Evolutionary conservation across 2,329 filamentous ascomycete genomes (phyloP), one percentile per base, ranked within the genome.

Genomic region (Pseudogymnoascus sp.): DNA sequence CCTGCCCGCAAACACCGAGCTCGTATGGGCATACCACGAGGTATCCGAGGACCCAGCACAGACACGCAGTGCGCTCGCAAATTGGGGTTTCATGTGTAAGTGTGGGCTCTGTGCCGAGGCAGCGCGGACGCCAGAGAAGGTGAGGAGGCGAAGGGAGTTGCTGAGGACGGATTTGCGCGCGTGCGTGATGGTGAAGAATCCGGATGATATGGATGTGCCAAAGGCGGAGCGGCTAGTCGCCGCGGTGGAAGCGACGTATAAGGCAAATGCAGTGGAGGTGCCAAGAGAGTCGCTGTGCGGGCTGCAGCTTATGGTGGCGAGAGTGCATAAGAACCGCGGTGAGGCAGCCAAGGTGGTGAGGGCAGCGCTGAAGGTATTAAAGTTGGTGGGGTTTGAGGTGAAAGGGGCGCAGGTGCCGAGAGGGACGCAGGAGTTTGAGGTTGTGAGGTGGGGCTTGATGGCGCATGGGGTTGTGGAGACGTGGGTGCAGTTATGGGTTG

Each of bases 1-100:
- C 45, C 69, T 85, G 0, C 65, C 73, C 0, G 65, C 76, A 0
- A 72, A 73, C 29, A 76, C 80, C 0, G 81, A 86, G 68, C 66
- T 85, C 65, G 62, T 65, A 2, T 14, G 61, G 2, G 69, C 72
- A 1, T 3, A 63, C 1, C 59, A 64, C 1, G 41, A 66, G 1
- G 64, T 67, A 3, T 63, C 68, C 0, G 69, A 74, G 3, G 69
- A 74, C 8, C 67, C 68, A 0, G 73, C 74, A 62, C 67, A 71
- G n/a, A 39, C 49, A 6, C 49, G 16, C 1, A 16, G 29, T 1
- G 49, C 60, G 1, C 63, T 78, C 14, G 41, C 63, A 1, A 43
- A 63, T 3, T 81, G 78, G 77, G 74, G 72, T 0, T 81, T 81
- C 49, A 63, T 16, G 2, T 82, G 79, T 61, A 61, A 61, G 1